These are phyloP conservation scores for Pseudozyma tsukubaensis DNA, from an alignment of 1,284 basidiomycete species.

Conservation along the genomic window DNA sequence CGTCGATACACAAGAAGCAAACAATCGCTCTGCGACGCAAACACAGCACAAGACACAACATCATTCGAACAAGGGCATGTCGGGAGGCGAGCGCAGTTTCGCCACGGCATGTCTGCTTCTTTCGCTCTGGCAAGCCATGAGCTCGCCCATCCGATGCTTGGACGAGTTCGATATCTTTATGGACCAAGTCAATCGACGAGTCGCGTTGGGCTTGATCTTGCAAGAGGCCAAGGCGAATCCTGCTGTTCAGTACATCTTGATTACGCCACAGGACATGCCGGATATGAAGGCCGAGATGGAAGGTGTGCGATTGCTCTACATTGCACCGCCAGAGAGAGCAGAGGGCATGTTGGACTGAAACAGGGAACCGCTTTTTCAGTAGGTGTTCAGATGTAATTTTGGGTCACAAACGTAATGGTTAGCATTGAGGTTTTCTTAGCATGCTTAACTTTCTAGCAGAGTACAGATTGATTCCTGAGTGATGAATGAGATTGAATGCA, in stretches of 20 bases:
- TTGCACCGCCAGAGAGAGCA: constrained; percentile 33
- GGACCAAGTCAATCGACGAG: constrained; percentile 90
- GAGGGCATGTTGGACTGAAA: constrained; percentile 23
- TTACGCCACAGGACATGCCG: constrained; percentile 65
- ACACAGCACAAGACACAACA: constrained; percentile 75
- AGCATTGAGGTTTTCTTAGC: background rate
- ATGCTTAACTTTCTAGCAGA: background rate
- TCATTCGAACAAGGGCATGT: constrained; percentile 72
- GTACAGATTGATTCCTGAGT: background rate
- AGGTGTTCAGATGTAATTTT: no score
- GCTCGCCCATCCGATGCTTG: constrained; percentile 91
- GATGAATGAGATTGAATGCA: background rate
- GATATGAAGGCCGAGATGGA: constrained; percentile 38
- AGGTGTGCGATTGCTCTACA: constrained; percentile 26
- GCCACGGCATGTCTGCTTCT: constrained; percentile 92
- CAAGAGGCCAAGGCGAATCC: constrained; percentile 38
- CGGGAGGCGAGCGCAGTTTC: constrained; percentile 95
- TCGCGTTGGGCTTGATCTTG: constrained; percentile 87
- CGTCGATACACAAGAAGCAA: constrained; percentile 70
- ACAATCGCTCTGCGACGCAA: constrained; percentile 71
- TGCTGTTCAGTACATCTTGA: constrained; percentile 60
- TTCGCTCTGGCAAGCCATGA: constrained; percentile 93
- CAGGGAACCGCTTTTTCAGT: no score
- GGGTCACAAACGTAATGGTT: background rate
- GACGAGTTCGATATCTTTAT: constrained; percentile 89